These are phyloP conservation scores for Daldinia sp. DNA, from an alignment of 2,329 filamentous ascomycete species.

Conservation along the genomic window DNA sequence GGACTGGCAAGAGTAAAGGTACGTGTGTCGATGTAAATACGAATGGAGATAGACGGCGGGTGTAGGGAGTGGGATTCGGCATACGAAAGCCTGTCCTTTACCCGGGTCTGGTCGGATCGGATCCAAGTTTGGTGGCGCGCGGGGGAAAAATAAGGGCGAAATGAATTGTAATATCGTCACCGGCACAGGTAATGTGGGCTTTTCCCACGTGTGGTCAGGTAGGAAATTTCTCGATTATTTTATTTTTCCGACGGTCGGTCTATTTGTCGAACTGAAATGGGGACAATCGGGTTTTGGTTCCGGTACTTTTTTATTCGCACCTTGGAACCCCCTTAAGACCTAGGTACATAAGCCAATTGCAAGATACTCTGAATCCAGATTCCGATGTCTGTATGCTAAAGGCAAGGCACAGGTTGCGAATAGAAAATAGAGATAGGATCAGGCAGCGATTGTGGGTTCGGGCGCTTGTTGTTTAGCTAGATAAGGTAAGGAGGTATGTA, in stretches of 20 bases:
- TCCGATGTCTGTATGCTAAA: conserved; percentile 14
- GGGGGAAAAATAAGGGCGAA: conserved; percentile 14
- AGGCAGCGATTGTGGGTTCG: conserved; percentile 32
- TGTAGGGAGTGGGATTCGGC: conserved; percentile 28
- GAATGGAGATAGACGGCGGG: conserved; percentile 9
- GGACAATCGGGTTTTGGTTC: conserved; percentile 16
- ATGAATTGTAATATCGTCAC: conserved; percentile 24
- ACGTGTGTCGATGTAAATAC: conserved; percentile 4
- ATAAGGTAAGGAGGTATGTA: conserved; percentile 9
- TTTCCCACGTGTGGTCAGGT: conserved; percentile 9
- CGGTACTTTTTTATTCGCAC: conserved; percentile 12
- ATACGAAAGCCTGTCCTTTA: conserved; percentile 30
- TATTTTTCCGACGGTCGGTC: conserved; percentile 11
- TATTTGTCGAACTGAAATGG: conserved; percentile 19
- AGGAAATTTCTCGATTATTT: conserved; percentile 17
- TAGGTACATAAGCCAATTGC: conserved; percentile 15
- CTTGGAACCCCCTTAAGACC: conserved; percentile 5
- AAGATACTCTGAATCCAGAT: conserved; percentile 22
- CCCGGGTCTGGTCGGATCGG: conserved; percentile 7
- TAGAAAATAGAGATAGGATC: conserved; percentile 17
- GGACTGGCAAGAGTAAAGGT: conserved; percentile 21
- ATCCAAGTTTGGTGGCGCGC: conserved; percentile 14
- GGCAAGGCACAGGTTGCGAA: conserved; percentile 13
- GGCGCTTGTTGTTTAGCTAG: conserved; percentile 25
- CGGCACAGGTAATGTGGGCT: conserved; percentile 24